Evolutionary conservation across 2,329 filamentous ascomycete genomes (phyloP).

Genomic region (Chrysosphaeria jannelii): DNA sequence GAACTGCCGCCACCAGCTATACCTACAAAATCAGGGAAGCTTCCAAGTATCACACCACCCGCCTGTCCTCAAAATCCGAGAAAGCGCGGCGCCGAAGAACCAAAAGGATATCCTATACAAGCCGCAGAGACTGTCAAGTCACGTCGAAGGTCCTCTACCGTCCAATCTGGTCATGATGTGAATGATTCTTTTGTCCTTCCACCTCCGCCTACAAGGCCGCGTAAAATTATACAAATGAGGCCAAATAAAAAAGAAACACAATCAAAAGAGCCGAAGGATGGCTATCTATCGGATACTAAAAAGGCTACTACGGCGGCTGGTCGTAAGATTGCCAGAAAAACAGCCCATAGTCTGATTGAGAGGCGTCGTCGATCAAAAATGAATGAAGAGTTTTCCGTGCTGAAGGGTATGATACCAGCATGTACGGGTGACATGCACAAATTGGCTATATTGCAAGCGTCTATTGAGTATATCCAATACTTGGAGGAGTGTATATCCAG

Average conservation of each 20-base stretch:
- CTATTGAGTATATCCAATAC: conserved; percentile 88
- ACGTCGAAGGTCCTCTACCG: conserved; percentile 15
- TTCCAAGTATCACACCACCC: neutral
- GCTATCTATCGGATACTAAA: too few relatives aligned
- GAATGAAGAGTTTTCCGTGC: conserved; percentile 87
- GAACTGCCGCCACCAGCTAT: conserved; percentile 46
- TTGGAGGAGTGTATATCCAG: conserved; percentile 65
- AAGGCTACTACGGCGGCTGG: conserved; percentile 59
- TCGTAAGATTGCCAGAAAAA: conserved; percentile 86
- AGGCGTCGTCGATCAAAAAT: conserved; percentile 75
- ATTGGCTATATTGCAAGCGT: conserved; percentile 80
- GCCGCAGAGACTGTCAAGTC: conserved; percentile 18
- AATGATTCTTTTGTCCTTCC: conserved; percentile 52
- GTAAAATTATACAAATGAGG: conserved; percentile 98
- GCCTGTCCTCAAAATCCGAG: too few relatives aligned
- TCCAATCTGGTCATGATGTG: conserved; percentile 7
- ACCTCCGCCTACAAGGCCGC: conserved; percentile 66
- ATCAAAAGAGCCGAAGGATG: too few relatives aligned
- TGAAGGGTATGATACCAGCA: conserved; percentile 88
- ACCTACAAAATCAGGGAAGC: conserved; percentile 10
- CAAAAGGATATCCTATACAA: conserved; percentile 4
- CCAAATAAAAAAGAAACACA: too few relatives aligned
- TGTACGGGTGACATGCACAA: conserved; percentile 98
- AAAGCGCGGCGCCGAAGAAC: too few relatives aligned
- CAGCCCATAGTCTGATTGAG: conserved; percentile 86